Evolutionary conservation across 345 rosid genomes (phyloP), one percentile per base, ranked within the genome.

Genomic region (Pistacia atlantica): DNA sequence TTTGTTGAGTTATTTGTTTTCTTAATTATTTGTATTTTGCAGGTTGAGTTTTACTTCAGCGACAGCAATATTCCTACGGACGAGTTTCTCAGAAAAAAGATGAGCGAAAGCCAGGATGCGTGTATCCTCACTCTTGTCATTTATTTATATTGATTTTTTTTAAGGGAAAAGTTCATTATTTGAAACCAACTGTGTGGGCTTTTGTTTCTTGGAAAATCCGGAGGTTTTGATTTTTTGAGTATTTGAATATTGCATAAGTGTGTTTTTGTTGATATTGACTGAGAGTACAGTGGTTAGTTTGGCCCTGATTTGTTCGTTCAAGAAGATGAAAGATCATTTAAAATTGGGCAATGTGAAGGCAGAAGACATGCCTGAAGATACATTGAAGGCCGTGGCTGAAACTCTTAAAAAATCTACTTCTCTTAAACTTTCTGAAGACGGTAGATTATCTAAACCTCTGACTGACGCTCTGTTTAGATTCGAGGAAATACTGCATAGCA

Each of bases 1-100:
- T 42, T 46, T 0, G 25, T 12, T 46, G 46, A 8, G 46, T 18
- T 45, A 28, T 13, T 52, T 33, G 22, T 72, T 10, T 10, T 63
- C 25, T 60, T n/a, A 28, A 1, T 22, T 0, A 45, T 4, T n/a
- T 8, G 51, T 64, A 42, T 2, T 49, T 46, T 73, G 33, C 89
- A 95, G 98, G 98, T 96, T 16, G 98, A 92, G 86, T 96, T 91
- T 79, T 96, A 96, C 83, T 96, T 92, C 89, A 88, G 99, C 65
- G 98, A 93, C 60, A 96, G 98, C 81, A 96, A 96, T 79, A 86
- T 96, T 18, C 97, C 97, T 2, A 86, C 95, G 59, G 99, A 96
- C 63, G 85, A 79, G 42, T 93, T 96, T 71, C 85, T 96, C 64
- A 89, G 80, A 83, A 89, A 83, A 72, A 82, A 88, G 7, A 90